Evolutionary conservation across 1,284 basidiomycete genomes (phyloP).

Genomic region (Cyathus olla): DNA sequence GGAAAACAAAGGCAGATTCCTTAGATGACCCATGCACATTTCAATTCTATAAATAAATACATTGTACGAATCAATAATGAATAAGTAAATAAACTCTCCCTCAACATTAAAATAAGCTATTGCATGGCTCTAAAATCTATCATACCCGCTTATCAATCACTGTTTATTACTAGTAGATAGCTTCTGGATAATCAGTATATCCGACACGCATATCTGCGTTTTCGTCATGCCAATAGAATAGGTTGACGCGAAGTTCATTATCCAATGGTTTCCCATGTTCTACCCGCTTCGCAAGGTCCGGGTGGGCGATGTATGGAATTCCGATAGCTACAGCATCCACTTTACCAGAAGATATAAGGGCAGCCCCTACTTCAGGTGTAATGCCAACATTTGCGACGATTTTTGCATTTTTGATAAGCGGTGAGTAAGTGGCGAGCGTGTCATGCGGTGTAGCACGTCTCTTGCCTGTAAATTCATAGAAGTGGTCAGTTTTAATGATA

Average conservation of each 20-base stretch:
- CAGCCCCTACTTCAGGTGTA: constrained; percentile 41
- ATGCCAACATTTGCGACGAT: constrained; percentile 41
- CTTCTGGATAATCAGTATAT: constrained; percentile 38
- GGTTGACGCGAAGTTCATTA: constrained; percentile 25
- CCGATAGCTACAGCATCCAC: constrained; percentile 41
- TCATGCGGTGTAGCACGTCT: constrained; percentile 31
- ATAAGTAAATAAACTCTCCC: too few relatives aligned
- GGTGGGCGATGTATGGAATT: constrained; percentile 36
- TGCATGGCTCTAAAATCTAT: too few relatives aligned
- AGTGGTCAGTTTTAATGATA: neutral
- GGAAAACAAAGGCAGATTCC: too few relatives aligned
- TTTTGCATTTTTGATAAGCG: constrained; percentile 40
- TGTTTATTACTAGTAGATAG: constrained; percentile 27
- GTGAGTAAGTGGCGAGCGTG: constrained; percentile 41
- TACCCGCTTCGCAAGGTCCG: constrained; percentile 43
- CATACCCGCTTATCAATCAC: too few relatives aligned
- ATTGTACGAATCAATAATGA: too few relatives aligned
- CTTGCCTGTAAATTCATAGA: neutral
- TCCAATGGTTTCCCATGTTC: constrained; percentile 37
- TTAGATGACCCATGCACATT: too few relatives aligned
- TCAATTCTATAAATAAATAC: too few relatives aligned
- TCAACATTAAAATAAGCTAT: too few relatives aligned
- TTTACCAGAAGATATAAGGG: constrained; percentile 27
- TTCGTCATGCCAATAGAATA: constrained; percentile 29
- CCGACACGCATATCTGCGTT: constrained; percentile 23